phyloP scores from a whole-genome alignment of 345 rosid genomes.

The Alliaria petiolata region DNA sequence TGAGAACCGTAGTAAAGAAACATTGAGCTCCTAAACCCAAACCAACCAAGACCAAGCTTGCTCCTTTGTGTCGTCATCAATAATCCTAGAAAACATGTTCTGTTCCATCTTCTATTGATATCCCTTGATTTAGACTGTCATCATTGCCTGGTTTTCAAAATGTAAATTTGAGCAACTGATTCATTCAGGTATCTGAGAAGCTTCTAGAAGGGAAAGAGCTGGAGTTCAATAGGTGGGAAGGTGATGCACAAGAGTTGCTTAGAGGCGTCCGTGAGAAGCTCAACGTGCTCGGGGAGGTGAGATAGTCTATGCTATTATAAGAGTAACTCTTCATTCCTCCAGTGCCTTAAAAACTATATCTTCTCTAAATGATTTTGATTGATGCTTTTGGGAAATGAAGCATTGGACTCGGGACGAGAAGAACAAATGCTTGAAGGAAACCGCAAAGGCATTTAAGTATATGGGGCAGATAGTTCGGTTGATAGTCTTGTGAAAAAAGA shows the following conservation, averaged over 20 bases:
- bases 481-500: conserved; percentile 44
- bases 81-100: neutral
- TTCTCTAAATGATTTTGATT: conserved; percentile 7
- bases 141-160: neutral
- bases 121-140: neutral
- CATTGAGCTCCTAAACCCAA: neutral
- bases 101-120: neutral
- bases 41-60: neutral
- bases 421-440: conserved; percentile 82
- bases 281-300: conserved; percentile 84
- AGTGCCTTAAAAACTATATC: neutral
- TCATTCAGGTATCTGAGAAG: conserved; percentile 61
- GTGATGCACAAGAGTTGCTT: conserved; percentile 52
- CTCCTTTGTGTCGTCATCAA: conserved; percentile 4
- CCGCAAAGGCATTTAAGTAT: conserved; percentile 63
- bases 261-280: conserved; percentile 70
- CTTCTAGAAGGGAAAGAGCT: conserved; percentile 67
- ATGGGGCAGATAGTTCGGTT: conserved; percentile 83
- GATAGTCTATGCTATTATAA: conserved; percentile 8
- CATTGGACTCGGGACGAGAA: conserved; percentile 79
- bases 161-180: neutral
- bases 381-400: conserved; percentile 40
- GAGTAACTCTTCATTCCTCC: neutral
- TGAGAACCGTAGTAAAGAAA: neutral
- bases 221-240: conserved; percentile 70